Base-by-base conservation (phyloP, 129 eudicot species). In the Lactuca sativa region DNA sequence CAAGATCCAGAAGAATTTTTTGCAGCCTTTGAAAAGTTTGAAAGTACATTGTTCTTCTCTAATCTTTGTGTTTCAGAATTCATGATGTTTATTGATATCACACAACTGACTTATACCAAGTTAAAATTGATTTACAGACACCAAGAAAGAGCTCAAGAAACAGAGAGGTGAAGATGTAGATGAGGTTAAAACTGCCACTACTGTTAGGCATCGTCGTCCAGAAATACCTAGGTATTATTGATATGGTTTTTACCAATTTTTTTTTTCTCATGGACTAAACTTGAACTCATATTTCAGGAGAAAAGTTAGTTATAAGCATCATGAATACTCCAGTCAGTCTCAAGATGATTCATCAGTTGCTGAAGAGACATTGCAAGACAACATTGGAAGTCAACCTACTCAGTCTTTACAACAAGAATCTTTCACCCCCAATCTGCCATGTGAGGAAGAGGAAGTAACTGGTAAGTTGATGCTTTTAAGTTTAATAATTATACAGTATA, bases 1-100 rank as follows among this genome's bases (percentile, higher is more conserved):
- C 73, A 67, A 52, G 90, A 80, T 58, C 96, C 98, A 38, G 96
- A 71, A 62, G 90, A 83, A 10, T 86, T 74, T 69, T 89, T 85
- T 61, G 82, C 80, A 15, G 95, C 90, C 49, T 77, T 16, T 85
- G 95, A 82, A 59, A 85, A 78, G 64, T 76, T 67, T 53, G 95
- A 89, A 79, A 79, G 96, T 89, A 82, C 47, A 36, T 36, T 31
- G 32, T 59, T 58, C 25, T 43, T 68, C 72, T 25, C 14, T 77
- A 9, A 41, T 43, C 21, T 56, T 74, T 58, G 15, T 73, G 16
- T 62, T 72, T 54, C n/a, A 60, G 13, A 40, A 18, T 62, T 64
- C 57, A 47, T 43, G 32, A 77, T 70, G 54, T 62, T 76, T 61
- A 40, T 38, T 61, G 12, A 31, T 38, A 11, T 37, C 56, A 59